Evolutionary conservation across 1,139 yeast genomes (phyloP).

Genomic region (Scheffersomyces titani): DNA sequence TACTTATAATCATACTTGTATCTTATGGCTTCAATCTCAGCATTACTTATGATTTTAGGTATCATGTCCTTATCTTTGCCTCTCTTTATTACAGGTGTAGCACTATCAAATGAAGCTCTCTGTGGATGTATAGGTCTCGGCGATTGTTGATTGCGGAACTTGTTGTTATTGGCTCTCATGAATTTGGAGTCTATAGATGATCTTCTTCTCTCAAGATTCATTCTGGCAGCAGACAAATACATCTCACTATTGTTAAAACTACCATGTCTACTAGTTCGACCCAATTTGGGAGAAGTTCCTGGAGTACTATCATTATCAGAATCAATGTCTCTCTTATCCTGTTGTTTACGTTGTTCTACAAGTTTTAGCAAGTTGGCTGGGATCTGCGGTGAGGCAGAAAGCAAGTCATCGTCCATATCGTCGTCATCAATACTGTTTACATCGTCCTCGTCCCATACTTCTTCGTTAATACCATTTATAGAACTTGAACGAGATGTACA

Average conservation of each 20-base stretch:
- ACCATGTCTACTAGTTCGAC: slow-evolving; percentile 22
- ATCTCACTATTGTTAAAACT: slow-evolving; percentile 27
- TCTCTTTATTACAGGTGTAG: slow-evolving; percentile 12
- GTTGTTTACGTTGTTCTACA: slow-evolving; percentile 53
- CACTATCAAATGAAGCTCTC: slow-evolving; percentile 25
- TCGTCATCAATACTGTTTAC: slow-evolving; percentile 38
- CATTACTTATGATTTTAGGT: slow-evolving; percentile 8
- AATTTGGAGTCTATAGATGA: slow-evolving; percentile 38
- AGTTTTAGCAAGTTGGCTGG: slow-evolving; percentile 59
- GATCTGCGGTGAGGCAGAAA: slow-evolving; percentile 68
- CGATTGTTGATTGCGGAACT: slow-evolving; percentile 27
- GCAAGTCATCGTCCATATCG: slow-evolving; percentile 50
- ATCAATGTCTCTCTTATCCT: slow-evolving; percentile 19
- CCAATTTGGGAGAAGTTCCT: slow-evolving; percentile 33
- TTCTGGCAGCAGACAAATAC: slow-evolving; percentile 20
- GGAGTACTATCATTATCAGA: slow-evolving; percentile 25
- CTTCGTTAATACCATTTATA: slow-evolving; percentile 4
- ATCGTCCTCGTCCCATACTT: slow-evolving; percentile 12
- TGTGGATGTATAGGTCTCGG: slow-evolving; percentile 16
- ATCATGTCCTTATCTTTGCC: slow-evolving; percentile 2
- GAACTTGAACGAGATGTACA: neutral
- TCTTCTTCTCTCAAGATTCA: slow-evolving; percentile 30
- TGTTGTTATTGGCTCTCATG: slow-evolving; percentile 21
- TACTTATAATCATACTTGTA: slow-evolving; percentile 36
- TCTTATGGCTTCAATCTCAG: slow-evolving; percentile 22